A percentile compares a stretch with the other conserved stretches of the same genome.
Conservation (phyloP, 148 eudicot species). For the Selenicereus undatus region DNA sequence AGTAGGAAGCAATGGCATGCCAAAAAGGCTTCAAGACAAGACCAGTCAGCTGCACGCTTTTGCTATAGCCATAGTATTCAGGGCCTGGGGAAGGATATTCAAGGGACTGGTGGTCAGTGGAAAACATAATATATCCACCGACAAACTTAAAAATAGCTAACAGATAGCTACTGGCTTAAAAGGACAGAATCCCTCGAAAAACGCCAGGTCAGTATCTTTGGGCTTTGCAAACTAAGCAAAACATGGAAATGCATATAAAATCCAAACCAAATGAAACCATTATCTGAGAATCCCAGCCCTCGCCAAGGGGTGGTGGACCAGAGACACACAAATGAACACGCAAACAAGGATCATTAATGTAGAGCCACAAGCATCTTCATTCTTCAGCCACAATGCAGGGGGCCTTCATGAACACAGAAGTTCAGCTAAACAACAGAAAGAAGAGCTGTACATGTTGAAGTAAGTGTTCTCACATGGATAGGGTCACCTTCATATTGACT, state of each 20-base stretch:
- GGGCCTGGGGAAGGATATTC: too few species aligned
- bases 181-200: too few species aligned
- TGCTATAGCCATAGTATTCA: too few species aligned
- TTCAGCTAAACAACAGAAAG: neutral
- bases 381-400: neutral
- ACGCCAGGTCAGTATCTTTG: too few species aligned
- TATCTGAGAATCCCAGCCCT: neutral
- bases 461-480: neutral
- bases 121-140: too few species aligned
- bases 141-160: too few species aligned
- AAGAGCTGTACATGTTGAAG: neutral
- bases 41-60: too few species aligned
- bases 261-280: neutral
- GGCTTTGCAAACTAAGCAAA: neutral
- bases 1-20: too few species aligned
- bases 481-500: neutral
- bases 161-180: too few species aligned
- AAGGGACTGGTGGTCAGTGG: too few species aligned
- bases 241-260: neutral
- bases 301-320: neutral
- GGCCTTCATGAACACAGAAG: neutral
- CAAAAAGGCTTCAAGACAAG: too few species aligned
- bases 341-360: neutral
- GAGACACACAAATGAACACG: neutral
- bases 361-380: neutral